Percentiles rank a stretch among this genome's conserved stretches.
These are phyloP conservation scores for Candida albicans DNA, from an alignment of 1,139 yeast genomes.

Conservation along the genomic window DNA sequence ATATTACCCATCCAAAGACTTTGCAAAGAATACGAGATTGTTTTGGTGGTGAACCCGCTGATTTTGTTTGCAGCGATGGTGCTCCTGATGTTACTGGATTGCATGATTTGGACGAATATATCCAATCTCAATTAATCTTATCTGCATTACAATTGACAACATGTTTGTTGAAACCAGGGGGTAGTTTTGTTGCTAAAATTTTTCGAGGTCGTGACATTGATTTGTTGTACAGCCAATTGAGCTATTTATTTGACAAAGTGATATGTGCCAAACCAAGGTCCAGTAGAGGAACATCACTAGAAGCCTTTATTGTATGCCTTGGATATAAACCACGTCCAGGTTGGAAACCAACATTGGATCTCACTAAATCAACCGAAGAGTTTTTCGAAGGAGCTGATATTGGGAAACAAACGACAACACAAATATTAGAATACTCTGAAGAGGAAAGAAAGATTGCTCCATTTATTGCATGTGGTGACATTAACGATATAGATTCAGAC, in stretches of 20 bases:
- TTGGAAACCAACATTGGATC: slow-evolving; percentile 70
- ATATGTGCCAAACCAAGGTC: slow-evolving; percentile 95
- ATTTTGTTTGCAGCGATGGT: slow-evolving; percentile 94
- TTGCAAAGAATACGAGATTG: slow-evolving; percentile 68
- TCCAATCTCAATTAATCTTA: slow-evolving; percentile 89
- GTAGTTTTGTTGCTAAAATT: slow-evolving; percentile 92
- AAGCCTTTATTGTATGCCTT: slow-evolving; percentile 88
- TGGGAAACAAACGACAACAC: slow-evolving; percentile 26
- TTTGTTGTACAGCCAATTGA: slow-evolving; percentile 82
- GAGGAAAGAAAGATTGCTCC: slow-evolving; percentile 71
- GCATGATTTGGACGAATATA: slow-evolving; percentile 94
- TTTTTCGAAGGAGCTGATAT: slow-evolving; percentile 68
- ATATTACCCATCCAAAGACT: slow-evolving; percentile 93
- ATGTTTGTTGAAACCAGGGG: slow-evolving; percentile 83
- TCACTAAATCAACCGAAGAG: slow-evolving; percentile 71
- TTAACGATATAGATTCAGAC: slow-evolving; percentile 85
- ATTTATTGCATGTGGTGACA: slow-evolving; percentile 91
- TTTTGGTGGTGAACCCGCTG: slow-evolving; percentile 91
- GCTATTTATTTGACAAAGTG: slow-evolving; percentile 78
- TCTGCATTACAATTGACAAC: slow-evolving; percentile 91
- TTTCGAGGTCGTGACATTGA: slow-evolving; percentile 96
- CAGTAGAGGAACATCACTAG: slow-evolving; percentile 90
- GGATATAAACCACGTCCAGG: slow-evolving; percentile 80
- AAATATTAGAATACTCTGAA: neutral
- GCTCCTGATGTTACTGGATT: slow-evolving; percentile 98